These are phyloP conservation scores for Chlorella sp. DNA, from an alignment of 139 green algal genomes.

Conservation along the genomic window DNA sequence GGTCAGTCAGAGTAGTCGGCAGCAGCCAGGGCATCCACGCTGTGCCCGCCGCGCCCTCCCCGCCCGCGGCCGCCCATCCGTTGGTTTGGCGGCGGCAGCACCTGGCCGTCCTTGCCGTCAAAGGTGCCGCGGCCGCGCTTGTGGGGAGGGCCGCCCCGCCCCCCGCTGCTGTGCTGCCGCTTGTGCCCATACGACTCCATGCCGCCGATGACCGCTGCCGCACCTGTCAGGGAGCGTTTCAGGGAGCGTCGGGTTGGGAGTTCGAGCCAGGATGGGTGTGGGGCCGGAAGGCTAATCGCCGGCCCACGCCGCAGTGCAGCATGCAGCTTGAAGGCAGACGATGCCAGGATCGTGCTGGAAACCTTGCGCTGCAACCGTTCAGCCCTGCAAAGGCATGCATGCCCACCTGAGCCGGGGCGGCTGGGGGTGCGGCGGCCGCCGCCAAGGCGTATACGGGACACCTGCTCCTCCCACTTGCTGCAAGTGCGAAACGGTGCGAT, in stretches of 20 bases:
- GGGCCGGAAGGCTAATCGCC: no score
- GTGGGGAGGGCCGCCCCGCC: neutral
- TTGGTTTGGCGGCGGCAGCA: neutral
- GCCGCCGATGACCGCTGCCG: slow-evolving; percentile 3
- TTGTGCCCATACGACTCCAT: slow-evolving; percentile 36
- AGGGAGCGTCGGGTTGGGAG: no score
- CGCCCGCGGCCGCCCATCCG: neutral
- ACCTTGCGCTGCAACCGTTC: no score
- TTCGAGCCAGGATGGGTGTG: no score
- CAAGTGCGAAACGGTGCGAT: no score
- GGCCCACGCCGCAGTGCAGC: no score
- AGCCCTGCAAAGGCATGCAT: no score
- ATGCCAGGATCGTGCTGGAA: no score
- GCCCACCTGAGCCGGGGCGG: neutral
- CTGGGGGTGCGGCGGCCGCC: slow-evolving; percentile 6
- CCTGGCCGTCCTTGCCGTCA: neutral
- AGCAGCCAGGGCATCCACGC: neutral
- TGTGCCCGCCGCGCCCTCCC: neutral
- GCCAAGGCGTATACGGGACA: neutral
- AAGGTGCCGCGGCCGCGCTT: slow-evolving; percentile 8
- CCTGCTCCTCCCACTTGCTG: slow-evolving; percentile 21
- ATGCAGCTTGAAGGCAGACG: no score
- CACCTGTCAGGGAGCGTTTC: neutral
- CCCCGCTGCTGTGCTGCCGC: slow-evolving; percentile 9
- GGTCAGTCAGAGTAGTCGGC: neutral